Evolutionary conservation across 2,329 filamentous ascomycete genomes (phyloP), one percentile per base, ranked within the genome.

Genomic region (Magnaporthiopsis rhizophila): DNA sequence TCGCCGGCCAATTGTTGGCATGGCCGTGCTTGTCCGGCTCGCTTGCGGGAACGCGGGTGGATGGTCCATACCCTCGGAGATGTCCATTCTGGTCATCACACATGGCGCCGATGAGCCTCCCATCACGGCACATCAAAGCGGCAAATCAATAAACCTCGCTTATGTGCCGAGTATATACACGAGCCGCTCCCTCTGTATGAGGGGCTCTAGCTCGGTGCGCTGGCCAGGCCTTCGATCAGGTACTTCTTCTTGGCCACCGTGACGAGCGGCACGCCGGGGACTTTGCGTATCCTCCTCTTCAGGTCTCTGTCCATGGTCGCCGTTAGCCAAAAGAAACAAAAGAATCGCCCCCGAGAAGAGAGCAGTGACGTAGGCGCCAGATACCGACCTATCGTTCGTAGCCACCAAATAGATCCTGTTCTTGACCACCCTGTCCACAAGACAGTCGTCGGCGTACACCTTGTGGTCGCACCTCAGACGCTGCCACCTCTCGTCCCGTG

Each of bases 201-300:
- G 38, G 38, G 18, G 38, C 38, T 18, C 38, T 45, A 45, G 15
- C 11, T 88, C 45, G 91, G 90, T 53, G 91, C 91, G 76, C 92
- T 90, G 6, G 93, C 93, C 67, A 97, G 77, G 71, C 93, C 86
- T 81, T 98, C 95, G 72, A 99, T 95, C 61, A 94, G 89, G 77
- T 97, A 98, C 77, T 97, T 97, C 59, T 91, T 92, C 72, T 91
- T 85, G 7, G 89, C 90, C 34, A 95, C 91, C 72, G 88, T 92
- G 81, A 97, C 83, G 70, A 91, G 67, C 63, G 88, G 88, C 65
- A 90, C 87, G 75, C 83, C 81, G 3, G 77, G 76, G 36, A 95
- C 86, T 79, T 97, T 97, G 67, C 93, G 83, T 71, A 97, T 83
- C 65, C 93, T 81, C 72, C 92, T 83, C 79, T 96, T 95, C 66